Evolutionary conservation across 257 asterid genomes (phyloP).

Genomic region (Ophiorrhiza pumila): DNA sequence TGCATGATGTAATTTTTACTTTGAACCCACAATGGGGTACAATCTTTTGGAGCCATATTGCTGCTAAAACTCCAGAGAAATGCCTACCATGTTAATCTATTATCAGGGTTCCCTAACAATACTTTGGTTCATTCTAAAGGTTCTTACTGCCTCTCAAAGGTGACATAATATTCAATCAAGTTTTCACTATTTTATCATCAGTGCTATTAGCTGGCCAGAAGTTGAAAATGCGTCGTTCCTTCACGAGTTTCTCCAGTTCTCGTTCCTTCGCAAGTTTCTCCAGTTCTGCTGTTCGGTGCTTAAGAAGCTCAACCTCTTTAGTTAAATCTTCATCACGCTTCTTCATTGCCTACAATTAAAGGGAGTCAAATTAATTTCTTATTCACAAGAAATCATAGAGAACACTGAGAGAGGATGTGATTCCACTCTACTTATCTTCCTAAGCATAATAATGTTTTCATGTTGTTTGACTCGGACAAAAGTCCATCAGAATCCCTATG

Average conservation of each 20-base stretch:
- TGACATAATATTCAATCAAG: slow-evolving; percentile 5
- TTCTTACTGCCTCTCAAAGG: not conserved
- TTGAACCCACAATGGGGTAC: not conserved
- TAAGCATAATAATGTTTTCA: not conserved
- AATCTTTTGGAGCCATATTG: not conserved
- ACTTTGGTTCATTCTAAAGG: not conserved
- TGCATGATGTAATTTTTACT: not conserved
- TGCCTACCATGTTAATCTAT: not conserved
- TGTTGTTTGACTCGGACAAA: not conserved
- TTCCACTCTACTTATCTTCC: not conserved
- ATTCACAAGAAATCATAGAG: not conserved
- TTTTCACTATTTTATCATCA: slow-evolving; percentile 22
- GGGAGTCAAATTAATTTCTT: slow-evolving; percentile 1
- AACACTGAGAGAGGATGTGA: not conserved
- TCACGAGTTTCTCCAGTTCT: slow-evolving; percentile 46
- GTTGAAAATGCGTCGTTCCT: slow-evolving; percentile 43
- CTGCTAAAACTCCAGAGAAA: not conserved
- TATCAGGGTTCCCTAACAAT: not conserved
- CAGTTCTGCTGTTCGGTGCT: slow-evolving; percentile 38
- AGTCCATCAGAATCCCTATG: not conserved
- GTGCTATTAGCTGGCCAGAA: slow-evolving; percentile 28
- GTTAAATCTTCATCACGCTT: slow-evolving; percentile 57
- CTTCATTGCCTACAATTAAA: slow-evolving; percentile 39
- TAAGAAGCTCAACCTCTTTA: slow-evolving; percentile 56
- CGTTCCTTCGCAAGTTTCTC: slow-evolving; percentile 47